These are phyloP conservation scores for Leptomonas pyrrhocoris DNA, from an alignment of 208 protist genomes.

Conservation along the genomic window DNA sequence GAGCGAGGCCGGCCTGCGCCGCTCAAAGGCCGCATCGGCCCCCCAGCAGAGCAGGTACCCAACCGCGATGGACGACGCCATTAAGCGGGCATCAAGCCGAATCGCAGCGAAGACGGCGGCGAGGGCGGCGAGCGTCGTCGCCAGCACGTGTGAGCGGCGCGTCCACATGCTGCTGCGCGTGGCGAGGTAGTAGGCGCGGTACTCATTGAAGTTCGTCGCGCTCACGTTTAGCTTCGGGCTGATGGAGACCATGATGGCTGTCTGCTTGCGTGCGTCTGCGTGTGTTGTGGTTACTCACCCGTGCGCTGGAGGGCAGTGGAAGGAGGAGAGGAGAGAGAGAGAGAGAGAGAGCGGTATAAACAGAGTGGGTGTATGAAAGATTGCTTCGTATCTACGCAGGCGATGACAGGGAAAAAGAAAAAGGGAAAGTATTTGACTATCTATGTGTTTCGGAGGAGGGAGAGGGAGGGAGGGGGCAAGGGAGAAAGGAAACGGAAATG, in stretches of 20 bases:
- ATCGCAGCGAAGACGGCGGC: conserved; percentile 27
- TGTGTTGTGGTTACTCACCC: too few species aligned
- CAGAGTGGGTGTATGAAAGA: too few species aligned
- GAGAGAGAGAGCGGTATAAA: not conserved
- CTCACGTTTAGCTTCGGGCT: conserved; percentile 39
- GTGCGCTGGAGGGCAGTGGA: too few species aligned
- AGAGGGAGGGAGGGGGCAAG: too few species aligned
- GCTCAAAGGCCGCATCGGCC: conserved; percentile 40
- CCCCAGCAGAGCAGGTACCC: conserved; percentile 48
- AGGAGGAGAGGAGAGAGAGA: not conserved
- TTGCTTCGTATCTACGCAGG: not conserved
- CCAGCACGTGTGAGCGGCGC: conserved; percentile 50
- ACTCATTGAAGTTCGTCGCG: conserved; percentile 54
- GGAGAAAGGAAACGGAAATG: too few species aligned
- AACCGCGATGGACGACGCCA: conserved; percentile 16
- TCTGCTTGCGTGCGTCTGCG: too few species aligned
- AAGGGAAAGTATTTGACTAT: not conserved
- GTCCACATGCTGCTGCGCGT: conserved; percentile 45
- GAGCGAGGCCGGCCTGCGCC: conserved; percentile 43
- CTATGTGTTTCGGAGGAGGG: too few species aligned
- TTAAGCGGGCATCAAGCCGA: conserved; percentile 18
- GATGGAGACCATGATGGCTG: conserved; percentile 51
- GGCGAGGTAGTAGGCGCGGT: conserved; percentile 52
- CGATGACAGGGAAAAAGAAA: conserved; percentile 5
- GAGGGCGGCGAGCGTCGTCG: conserved; percentile 40